These are phyloP conservation scores for Rhamnella rubrinervis DNA, from an alignment of 331 rosid genomes.

Conservation along the genomic window DNA sequence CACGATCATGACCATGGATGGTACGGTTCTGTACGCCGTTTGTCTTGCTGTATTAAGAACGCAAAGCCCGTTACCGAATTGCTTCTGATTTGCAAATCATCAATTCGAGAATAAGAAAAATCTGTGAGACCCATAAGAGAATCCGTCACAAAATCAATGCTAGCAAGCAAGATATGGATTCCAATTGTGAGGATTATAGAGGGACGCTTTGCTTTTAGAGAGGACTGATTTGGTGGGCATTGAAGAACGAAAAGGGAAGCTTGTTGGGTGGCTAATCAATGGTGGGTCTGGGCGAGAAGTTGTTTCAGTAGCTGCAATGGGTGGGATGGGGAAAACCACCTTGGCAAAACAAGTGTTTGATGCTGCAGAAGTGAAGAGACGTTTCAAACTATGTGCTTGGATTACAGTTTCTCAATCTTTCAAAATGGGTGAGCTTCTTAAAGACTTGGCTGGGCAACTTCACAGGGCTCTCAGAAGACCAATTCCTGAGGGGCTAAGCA, in stretches of 20 bases:
- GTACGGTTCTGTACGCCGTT: neutral
- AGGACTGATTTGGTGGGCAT: conserved; percentile 20
- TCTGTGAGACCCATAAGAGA: conserved; percentile 18
- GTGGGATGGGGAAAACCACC: conserved; percentile 35
- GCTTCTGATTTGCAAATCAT: conserved; percentile 21
- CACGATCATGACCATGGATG: conserved; percentile 14
- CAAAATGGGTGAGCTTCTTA: conserved; percentile 17
- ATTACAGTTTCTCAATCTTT: conserved; percentile 25
- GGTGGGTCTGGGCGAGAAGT: conserved; percentile 19
- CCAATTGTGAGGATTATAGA: neutral
- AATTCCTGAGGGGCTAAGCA: conserved; percentile 13
- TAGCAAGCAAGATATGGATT: conserved; percentile 8
- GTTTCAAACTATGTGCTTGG: conserved; percentile 29
- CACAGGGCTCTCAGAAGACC: conserved; percentile 11
- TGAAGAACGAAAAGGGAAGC: conserved; percentile 12
- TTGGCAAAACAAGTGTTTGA: conserved; percentile 26
- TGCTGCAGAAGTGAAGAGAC: conserved; percentile 24
- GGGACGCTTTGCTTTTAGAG: conserved; percentile 27
- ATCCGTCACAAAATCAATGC: conserved; percentile 18
- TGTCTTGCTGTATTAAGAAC: conserved; percentile 29
- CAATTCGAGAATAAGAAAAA: conserved; percentile 21
- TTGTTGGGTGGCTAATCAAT: conserved; percentile 18
- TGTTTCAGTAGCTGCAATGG: conserved; percentile 26
- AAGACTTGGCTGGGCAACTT: conserved; percentile 23
- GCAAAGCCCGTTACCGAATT: conserved; percentile 23